Evolutionary conservation across 805 yeast species (phyloP).

Genomic region (Candida multigemmis): DNA sequence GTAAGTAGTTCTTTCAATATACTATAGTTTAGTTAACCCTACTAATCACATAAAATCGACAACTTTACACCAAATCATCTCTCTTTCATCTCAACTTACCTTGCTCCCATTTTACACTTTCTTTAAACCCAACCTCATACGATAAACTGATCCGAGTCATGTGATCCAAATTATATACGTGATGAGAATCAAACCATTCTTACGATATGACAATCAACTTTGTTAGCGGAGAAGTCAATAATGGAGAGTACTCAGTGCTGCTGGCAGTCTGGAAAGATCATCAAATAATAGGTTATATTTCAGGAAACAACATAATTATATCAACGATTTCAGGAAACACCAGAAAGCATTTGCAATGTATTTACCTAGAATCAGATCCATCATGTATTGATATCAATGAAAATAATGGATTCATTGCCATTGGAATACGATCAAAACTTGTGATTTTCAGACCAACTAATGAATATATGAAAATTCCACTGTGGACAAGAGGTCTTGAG

Average conservation of each 20-base stretch:
- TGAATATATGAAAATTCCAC: conserved; percentile 31
- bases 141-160: too few relatives aligned
- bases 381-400: conserved; percentile 55
- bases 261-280: conserved; percentile 60
- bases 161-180: too few relatives aligned
- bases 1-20: too few relatives aligned
- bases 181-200: too few relatives aligned
- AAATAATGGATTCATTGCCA: conserved; percentile 49
- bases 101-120: too few relatives aligned
- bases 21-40: too few relatives aligned
- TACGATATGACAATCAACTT: conserved; percentile 66
- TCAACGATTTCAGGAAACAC: conserved; percentile 7
- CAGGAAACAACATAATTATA: conserved; percentile 77
- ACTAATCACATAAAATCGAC: too few relatives aligned
- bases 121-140: too few relatives aligned
- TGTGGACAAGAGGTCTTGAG: conserved; percentile 34
- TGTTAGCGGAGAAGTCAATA: conserved; percentile 81
- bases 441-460: conserved; percentile 49
- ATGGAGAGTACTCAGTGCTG: conserved; percentile 42
- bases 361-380: conserved; percentile 63
- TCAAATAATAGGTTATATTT: conserved; percentile 63
- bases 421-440: conserved; percentile 37
- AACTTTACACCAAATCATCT: too few relatives aligned
- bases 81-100: too few relatives aligned
- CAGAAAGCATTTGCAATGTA: conserved; percentile 55